Conservation (phyloP, 2,329 filamentous ascomycete species). For the Ophiostoma tasmaniense region DNA sequence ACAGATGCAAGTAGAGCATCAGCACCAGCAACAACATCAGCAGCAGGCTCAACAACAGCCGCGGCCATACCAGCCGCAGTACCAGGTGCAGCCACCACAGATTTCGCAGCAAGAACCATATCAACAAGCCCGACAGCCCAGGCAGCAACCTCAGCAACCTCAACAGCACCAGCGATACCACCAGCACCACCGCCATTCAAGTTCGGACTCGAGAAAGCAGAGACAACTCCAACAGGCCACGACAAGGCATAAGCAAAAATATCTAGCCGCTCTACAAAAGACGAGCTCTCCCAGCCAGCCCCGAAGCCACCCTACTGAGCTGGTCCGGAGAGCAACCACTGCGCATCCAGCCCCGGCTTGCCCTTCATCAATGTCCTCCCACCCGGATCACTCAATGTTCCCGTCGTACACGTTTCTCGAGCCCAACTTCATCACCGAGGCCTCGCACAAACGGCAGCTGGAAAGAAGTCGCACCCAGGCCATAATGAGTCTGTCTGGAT, state of each 20-base stretch:
- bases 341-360: conserved; percentile 6
- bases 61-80: neutral
- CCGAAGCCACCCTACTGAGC: neutral
- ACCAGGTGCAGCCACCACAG: neutral
- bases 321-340: neutral
- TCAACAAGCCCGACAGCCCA: neutral
- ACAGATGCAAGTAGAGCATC: neutral
- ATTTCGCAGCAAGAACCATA: neutral
- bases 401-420: conserved; percentile 13
- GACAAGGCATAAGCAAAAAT: neutral
- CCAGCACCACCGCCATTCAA: neutral
- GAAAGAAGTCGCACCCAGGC: neutral
- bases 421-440: conserved; percentile 7
- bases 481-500: neutral
- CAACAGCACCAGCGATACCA: neutral
- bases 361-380: conserved; percentile 8
- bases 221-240: neutral
- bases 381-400: conserved; percentile 15
- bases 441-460: neutral
- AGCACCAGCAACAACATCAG: neutral
- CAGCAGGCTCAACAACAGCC: neutral
- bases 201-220: neutral
- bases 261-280: neutral
- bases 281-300: neutral
- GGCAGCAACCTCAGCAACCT: neutral